Evolutionary conservation across 176 grass and related monocot species (phyloP).

Genomic region (Tillandsia leiboldiana): DNA sequence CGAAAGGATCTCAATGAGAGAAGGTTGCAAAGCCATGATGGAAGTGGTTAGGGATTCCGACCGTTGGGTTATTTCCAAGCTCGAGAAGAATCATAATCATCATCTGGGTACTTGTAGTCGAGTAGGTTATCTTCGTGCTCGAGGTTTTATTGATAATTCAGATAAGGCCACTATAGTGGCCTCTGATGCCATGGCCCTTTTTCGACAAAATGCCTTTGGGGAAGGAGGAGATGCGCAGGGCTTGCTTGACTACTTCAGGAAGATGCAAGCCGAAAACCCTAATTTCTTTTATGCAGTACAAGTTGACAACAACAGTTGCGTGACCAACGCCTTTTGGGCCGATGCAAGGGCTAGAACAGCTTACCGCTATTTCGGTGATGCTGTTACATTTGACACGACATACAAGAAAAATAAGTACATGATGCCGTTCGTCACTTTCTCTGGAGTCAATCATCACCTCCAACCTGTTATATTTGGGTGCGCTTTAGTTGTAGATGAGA

Average conservation of each 20-base stretch:
- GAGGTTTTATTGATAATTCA: constrained; percentile 35
- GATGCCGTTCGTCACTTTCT: constrained; percentile 52
- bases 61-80: constrained; percentile 86
- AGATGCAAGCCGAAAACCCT: constrained; percentile 49
- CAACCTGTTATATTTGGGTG: constrained; percentile 48
- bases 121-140: constrained; percentile 61
- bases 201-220: constrained; percentile 39
- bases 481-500: constrained; percentile 41
- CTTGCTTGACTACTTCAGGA: constrained; percentile 55
- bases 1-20: constrained; percentile 68
- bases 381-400: constrained; percentile 44
- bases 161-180: constrained; percentile 30
- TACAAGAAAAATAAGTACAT: constrained; percentile 42
- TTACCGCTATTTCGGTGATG: constrained; percentile 56
- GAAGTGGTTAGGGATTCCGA: constrained; percentile 63
- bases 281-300: constrained; percentile 57
- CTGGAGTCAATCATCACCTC: constrained; percentile 50
- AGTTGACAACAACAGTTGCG: constrained; percentile 56
- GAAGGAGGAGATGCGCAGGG: constrained; percentile 43
- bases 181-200: constrained; percentile 35
- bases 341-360: constrained; percentile 52
- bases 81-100: constrained; percentile 86
- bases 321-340: constrained; percentile 51
- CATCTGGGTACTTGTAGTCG: constrained; percentile 50
- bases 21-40: constrained; percentile 99